phyloP scores from a whole-genome alignment of 164 flowering plant genomes.

The Macadamia tetraphylla region DNA sequence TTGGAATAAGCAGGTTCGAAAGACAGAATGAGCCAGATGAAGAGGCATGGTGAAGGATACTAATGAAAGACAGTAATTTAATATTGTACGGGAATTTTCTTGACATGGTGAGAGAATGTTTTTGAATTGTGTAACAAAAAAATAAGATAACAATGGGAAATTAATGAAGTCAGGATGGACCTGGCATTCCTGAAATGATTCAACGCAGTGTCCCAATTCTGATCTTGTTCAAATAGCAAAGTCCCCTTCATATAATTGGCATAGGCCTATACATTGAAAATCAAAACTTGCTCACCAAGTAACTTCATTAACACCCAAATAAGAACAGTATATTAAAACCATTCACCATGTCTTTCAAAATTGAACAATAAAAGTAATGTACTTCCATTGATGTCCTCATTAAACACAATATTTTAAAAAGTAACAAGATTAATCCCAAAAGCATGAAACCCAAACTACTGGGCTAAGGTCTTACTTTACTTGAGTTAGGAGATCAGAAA shows the following conservation, averaged over 20 bases:
- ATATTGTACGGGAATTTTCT: too few species aligned
- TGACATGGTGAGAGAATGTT: too few species aligned
- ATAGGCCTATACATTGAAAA: constrained; percentile 61
- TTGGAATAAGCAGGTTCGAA: background rate
- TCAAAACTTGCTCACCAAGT: background rate
- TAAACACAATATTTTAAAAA: too few species aligned
- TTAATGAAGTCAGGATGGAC: constrained; percentile 26
- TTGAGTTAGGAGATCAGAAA: too few species aligned
- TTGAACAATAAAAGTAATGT: background rate
- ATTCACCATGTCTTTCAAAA: background rate
- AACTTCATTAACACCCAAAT: background rate
- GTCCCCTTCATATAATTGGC: constrained; percentile 90
- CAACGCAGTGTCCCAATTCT: constrained; percentile 86
- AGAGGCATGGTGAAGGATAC: background rate
- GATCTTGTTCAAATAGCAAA: constrained; percentile 87
- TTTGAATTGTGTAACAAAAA: too few species aligned
- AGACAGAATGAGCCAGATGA: background rate
- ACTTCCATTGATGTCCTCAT: background rate
- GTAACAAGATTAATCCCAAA: too few species aligned
- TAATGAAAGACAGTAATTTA: background rate
- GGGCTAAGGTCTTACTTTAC: too few species aligned
- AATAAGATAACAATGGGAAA: background rate
- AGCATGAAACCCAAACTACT: too few species aligned
- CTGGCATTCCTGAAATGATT: constrained; percentile 86
- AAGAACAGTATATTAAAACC: background rate